Percentiles rank a stretch among this genome's conserved stretches.
Evolutionary conservation across 2,329 filamentous ascomycete genomes (phyloP).

Genomic region (Aspergillus phoenicis): DNA sequence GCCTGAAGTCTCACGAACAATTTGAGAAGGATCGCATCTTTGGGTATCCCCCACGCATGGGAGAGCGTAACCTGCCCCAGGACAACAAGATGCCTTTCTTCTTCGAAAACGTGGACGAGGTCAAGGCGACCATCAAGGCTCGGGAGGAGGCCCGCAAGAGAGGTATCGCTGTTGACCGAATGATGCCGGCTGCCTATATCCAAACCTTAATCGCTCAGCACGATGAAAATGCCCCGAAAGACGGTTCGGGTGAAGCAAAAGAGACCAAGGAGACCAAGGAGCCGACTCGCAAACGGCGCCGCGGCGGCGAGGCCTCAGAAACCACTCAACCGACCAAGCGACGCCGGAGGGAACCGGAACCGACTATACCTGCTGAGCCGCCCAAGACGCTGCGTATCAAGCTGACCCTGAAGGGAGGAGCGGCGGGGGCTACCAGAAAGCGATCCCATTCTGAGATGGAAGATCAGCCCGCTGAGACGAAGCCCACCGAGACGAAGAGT

Average conservation of each 20-base stretch:
- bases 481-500: background rate
- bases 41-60: conserved; percentile 35
- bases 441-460: conserved; percentile 22
- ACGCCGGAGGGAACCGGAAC: conserved; percentile 15
- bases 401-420: conserved; percentile 16
- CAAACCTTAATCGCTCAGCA: conserved; percentile 23
- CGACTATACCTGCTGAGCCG: conserved; percentile 3
- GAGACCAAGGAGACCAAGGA: conserved; percentile 11
- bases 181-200: conserved; percentile 23
- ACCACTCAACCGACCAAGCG: conserved; percentile 14
- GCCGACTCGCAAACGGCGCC: conserved; percentile 23
- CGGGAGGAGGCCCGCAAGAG: conserved; percentile 26
- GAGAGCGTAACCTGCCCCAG: conserved; percentile 35
- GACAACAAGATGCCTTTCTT: conserved; percentile 21
- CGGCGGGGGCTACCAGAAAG: conserved; percentile 15
- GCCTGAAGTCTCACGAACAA: conserved; percentile 31
- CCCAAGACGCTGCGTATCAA: conserved; percentile 19
- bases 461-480: conserved; percentile 2
- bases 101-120: conserved; percentile 29
- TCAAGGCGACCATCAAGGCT: conserved; percentile 24
- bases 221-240: conserved; percentile 8
- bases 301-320: conserved; percentile 10
- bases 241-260: background rate
- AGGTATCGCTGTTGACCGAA: conserved; percentile 24
- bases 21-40: conserved; percentile 33